phyloP scores from a whole-genome alignment of 331 rosid genomes.

The Acacia concinna region DNA sequence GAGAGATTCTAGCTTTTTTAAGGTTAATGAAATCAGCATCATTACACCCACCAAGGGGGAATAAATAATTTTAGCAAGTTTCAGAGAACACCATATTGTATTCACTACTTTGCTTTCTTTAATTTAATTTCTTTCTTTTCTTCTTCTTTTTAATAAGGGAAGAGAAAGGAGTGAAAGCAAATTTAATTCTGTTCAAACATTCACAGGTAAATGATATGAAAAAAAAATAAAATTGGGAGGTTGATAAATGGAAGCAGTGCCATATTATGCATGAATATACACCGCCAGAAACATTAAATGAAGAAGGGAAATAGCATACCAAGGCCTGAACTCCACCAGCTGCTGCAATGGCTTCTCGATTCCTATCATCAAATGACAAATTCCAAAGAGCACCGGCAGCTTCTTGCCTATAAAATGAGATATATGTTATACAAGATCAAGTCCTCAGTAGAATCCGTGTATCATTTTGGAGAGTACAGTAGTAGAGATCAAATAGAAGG shows the following conservation, averaged over 20 bases:
- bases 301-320: constrained; percentile 52
- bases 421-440: constrained; percentile 7
- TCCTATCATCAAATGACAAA: constrained; percentile 96
- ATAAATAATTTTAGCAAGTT: not conserved
- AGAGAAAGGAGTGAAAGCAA: not conserved
- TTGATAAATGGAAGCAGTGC: constrained; percentile 8
- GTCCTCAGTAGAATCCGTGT: not conserved
- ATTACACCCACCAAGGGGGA: not conserved
- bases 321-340: constrained; percentile 99
- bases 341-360: constrained; percentile 96
- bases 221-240: not conserved
- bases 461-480: constrained; percentile 7
- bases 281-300: not conserved
- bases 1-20: not conserved
- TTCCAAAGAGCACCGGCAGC: constrained; percentile 99
- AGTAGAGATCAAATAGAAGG: constrained; percentile 24
- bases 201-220: not conserved
- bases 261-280: not conserved
- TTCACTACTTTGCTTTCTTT: not conserved
- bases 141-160: not conserved
- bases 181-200: not conserved
- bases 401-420: constrained; percentile 76
- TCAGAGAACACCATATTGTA: not conserved
- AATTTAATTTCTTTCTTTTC: not conserved
- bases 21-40: not conserved